A percentile compares a stretch with the other conserved stretches of the same genome.
Evolutionary conservation across 192 early-diverging fungal species (phyloP).

Genomic region (Coemansia sp.): DNA sequence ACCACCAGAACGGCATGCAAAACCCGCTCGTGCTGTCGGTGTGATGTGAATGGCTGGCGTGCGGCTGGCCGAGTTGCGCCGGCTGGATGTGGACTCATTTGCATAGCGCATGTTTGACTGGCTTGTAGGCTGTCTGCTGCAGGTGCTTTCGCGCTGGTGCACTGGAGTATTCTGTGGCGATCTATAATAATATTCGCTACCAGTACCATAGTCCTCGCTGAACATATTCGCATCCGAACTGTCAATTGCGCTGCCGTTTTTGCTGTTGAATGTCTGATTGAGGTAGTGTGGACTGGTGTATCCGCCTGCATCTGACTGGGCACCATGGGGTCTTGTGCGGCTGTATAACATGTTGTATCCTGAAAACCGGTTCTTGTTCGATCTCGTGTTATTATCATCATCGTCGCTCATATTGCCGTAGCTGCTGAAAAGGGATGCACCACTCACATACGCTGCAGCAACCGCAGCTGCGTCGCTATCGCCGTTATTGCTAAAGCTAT

Average conservation of each 20-base stretch:
- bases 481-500: conserved; percentile 16
- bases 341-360: not conserved
- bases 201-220: not conserved
- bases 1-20: not conserved
- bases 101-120: conserved; percentile 25
- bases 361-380: not conserved
- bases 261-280: not conserved
- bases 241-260: not conserved
- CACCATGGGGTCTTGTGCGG: not conserved
- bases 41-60: conserved; percentile 3
- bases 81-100: not conserved
- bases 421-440: conserved; percentile 23
- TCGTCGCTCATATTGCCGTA: conserved; percentile 34
- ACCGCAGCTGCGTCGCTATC: conserved; percentile 40
- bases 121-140: conserved; percentile 1
- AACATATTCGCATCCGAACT: too few relatives aligned
- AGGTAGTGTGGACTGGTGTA: not conserved
- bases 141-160: not conserved
- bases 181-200: not conserved
- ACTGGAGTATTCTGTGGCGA: conserved; percentile 1
- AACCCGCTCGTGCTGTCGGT: not conserved
- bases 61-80: conserved; percentile 7
- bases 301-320: not conserved
- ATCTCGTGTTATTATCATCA: conserved; percentile 18
- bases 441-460: conserved; percentile 41